phyloP scores from a whole-genome alignment of 2,329 filamentous ascomycete species.

The Diplocarpon rosae region DNA sequence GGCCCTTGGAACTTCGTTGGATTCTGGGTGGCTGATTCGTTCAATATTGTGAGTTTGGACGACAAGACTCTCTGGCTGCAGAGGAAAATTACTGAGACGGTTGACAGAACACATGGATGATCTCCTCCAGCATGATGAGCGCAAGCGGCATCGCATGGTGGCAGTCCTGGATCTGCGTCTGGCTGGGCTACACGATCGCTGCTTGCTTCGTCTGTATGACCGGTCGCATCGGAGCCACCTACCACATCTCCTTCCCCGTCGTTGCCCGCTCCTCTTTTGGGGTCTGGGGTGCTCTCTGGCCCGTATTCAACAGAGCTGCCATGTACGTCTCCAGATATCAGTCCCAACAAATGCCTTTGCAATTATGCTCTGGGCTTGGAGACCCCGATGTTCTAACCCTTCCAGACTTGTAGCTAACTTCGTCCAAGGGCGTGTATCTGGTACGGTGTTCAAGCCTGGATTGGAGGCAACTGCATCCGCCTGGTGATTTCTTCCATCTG shows the following conservation, averaged over 20 bases:
- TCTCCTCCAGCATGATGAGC: conserved; percentile 71
- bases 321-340: conserved; percentile 32
- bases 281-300: conserved; percentile 83
- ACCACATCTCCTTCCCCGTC: conserved; percentile 85
- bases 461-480: conserved; percentile 75
- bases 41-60: conserved; percentile 51
- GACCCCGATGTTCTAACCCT: no score
- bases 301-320: conserved; percentile 76
- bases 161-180: conserved; percentile 84
- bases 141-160: conserved; percentile 67
- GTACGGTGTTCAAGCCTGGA: conserved; percentile 80
- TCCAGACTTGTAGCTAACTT: no score
- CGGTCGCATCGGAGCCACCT: conserved; percentile 73
- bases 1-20: conserved; percentile 78
- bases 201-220: conserved; percentile 66
- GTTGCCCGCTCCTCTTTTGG: conserved; percentile 70
- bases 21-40: conserved; percentile 77
- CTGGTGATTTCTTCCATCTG: conserved; percentile 84
- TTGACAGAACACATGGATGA: conserved; percentile 77
- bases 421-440: conserved; percentile 50
- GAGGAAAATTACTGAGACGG: conserved; percentile 2
- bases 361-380: no score
- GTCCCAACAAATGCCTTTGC: no score
- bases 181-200: conserved; percentile 73
- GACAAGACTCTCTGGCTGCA: no score